A percentile compares a stretch with the other conserved stretches of the same genome.
These are phyloP conservation scores for Eimeria zaria DNA, from an alignment of 169 alveolate species.

Conservation along the genomic window DNA sequence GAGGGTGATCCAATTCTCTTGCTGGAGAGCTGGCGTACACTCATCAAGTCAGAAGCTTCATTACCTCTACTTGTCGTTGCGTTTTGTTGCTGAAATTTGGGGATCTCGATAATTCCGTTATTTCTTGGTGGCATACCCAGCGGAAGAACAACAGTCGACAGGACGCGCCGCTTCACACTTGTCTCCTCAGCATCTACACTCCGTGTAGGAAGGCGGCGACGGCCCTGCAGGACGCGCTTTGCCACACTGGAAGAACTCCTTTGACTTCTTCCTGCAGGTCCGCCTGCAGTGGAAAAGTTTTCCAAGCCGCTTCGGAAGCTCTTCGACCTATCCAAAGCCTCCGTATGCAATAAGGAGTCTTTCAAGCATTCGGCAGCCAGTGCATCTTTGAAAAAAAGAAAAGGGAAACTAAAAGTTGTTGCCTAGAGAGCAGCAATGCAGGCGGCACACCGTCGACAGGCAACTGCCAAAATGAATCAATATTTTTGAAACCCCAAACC, in stretches of 20 bases:
- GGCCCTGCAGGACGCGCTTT: slow-evolving; percentile 9
- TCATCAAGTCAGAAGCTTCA: background rate
- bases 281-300: background rate
- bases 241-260: background rate
- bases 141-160: slow-evolving; percentile 11
- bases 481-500: background rate
- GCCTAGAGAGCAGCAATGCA: slow-evolving; percentile 23
- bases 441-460: background rate
- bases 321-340: slow-evolving; percentile 29
- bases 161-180: slow-evolving; percentile 19
- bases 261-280: background rate
- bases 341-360: slow-evolving; percentile 43
- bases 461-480: background rate
- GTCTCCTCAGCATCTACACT: background rate
- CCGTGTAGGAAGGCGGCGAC: background rate
- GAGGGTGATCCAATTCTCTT: slow-evolving; percentile 31
- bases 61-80: background rate
- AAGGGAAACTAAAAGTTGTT: slow-evolving; percentile 51
- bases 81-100: background rate
- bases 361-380: slow-evolving; percentile 61
- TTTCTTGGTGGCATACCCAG: background rate
- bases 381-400: slow-evolving; percentile 45
- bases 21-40: background rate
- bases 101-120: background rate
- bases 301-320: background rate